phyloP scores from a whole-genome alignment of 176 grass and related monocot genomes.

The Zea mays region Zm-B73-REFERENCE-NAM-5.0 NC_050097.1:66030001-66030500 shows the following conservation, averaged over 20 bases:
- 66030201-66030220: not conserved
- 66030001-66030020: conserved; percentile 96
- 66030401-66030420: not conserved
- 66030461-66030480: not conserved
- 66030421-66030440: not conserved
- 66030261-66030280: not conserved
- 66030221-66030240: not conserved
- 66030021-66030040: conserved; percentile 97
- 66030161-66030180: conserved; percentile 94
- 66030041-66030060: conserved; percentile 94
- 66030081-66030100: conserved; percentile 96
- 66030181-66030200: conserved; percentile 6
- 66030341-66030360: not conserved
- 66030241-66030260: not conserved
- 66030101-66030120: conserved; percentile 92
- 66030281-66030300: not conserved
- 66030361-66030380: not conserved
- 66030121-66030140: conserved; percentile 89
- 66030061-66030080: conserved; percentile 97
- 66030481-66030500: not conserved
- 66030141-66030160: conserved; percentile 84
- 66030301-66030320: not conserved
- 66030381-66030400: not conserved
- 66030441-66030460: not conserved
- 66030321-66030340: conserved; percentile 20